Percentiles rank a stretch among this genome's conserved stretches.
phyloP scores from a whole-genome alignment of 2,329 filamentous ascomycete species.

The Cadophora malorum region DNA sequence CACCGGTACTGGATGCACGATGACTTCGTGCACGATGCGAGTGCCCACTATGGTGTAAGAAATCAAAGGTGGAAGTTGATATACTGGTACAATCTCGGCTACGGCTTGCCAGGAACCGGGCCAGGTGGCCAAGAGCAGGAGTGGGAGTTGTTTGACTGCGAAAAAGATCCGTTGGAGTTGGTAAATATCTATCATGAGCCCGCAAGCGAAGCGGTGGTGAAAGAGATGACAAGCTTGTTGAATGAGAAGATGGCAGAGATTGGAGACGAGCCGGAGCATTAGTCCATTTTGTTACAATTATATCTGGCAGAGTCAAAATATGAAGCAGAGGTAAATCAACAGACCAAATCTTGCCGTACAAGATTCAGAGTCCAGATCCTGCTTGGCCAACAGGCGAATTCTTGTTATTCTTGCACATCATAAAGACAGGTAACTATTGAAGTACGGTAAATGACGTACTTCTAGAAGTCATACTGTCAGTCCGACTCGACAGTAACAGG shows the following conservation, averaged over 20 bases:
- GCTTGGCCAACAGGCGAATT: too few species aligned
- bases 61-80: background rate
- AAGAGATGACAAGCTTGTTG: background rate
- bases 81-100: background rate
- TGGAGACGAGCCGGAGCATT: background rate
- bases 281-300: too few species aligned
- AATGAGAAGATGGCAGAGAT: background rate
- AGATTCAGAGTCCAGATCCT: too few species aligned
- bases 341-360: too few species aligned
- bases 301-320: too few species aligned
- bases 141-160: background rate
- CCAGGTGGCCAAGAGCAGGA: background rate
- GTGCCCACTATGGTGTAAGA: background rate
- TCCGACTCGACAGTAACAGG: too few species aligned
- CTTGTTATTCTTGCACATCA: too few species aligned
- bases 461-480: too few species aligned
- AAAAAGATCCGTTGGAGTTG: background rate
- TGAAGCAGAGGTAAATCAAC: too few species aligned
- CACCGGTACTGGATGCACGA: background rate
- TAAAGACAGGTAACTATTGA: too few species aligned
- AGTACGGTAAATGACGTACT: too few species aligned
- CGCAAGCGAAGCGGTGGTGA: background rate
- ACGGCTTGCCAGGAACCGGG: background rate
- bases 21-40: background rate
- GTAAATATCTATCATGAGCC: background rate